A percentile compares a stretch with the other conserved stretches of the same genome.
Evolutionary conservation across 352 stramenopile species (phyloP).

Genomic region (Salisapilia sapeloensis): DNA sequence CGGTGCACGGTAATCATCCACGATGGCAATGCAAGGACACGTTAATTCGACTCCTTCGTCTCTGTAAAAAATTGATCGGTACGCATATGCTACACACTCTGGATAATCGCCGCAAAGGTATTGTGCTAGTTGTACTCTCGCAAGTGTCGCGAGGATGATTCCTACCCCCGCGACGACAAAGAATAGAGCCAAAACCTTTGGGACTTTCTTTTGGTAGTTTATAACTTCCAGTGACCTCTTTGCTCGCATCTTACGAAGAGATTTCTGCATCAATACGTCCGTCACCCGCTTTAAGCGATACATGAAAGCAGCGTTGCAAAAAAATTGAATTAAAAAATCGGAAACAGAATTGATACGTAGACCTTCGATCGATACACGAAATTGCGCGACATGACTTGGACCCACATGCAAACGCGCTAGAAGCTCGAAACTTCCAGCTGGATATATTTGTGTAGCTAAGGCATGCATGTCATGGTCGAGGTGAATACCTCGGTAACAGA

Average conservation of each 20-base stretch:
- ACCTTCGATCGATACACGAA: conserved; percentile 13
- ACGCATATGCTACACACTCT: conserved; percentile 12
- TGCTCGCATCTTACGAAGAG: neutral
- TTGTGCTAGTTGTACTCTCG: conserved; percentile 4
- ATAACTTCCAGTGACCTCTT: neutral
- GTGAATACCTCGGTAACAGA: conserved; percentile 9
- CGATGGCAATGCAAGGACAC: conserved; percentile 15
- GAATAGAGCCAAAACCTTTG: conserved; percentile 5
- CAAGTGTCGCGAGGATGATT: conserved; percentile 4
- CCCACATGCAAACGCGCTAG: conserved; percentile 9
- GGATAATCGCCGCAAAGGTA: conserved; percentile 6
- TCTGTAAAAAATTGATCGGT: conserved; percentile 4
- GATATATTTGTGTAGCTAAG: conserved; percentile 9
- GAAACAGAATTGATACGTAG: conserved; percentile 10
- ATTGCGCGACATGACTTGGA: conserved; percentile 9
- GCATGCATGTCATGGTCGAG: conserved; percentile 9
- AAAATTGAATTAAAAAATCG: conserved; percentile 13
- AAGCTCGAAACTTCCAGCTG: conserved; percentile 13
- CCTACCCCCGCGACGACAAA: conserved; percentile 5
- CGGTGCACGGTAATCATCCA: conserved; percentile 11
- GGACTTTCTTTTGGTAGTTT: conserved; percentile 5
- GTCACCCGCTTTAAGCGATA: conserved; percentile 19
- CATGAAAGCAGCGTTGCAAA: conserved; percentile 15
- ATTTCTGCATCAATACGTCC: conserved; percentile 8
- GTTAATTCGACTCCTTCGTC: no score